Evolutionary conservation across 345 rosid species (phyloP), one percentile per base, ranked within the genome.

Genomic region (Excoecaria agallocha): DNA sequence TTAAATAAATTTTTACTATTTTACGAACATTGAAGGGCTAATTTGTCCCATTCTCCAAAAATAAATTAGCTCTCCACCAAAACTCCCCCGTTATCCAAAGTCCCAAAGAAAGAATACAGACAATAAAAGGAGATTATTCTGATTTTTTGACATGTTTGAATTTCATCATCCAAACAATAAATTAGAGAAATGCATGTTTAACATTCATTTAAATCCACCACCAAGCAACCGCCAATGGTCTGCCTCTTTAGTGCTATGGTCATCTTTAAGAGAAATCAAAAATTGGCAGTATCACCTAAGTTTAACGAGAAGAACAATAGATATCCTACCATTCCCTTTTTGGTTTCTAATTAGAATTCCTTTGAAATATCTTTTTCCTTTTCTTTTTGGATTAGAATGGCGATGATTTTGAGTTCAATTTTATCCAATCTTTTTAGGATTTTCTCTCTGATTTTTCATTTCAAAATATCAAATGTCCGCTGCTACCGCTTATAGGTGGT

Each of bases 401-500:
- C 30, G 1, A 0, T 30, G 30, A 30, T 20, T 62, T 72, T 35
- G 25, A 71, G 66, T 3, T 46, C 67, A 1, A 17, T 8, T 52
- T 68, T 13, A 15, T 12, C 54, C 11, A 3, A 38, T 50, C 9
- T 25, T 50, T 6, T 16, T 19, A 7, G 20, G 10, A 11, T 9
- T 25, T 48, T 37, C 24, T 15, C 4, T 6, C 2, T 4, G 2
- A 41, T 41, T 20, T 12, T 22, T 60, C 54, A 3, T 20, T 6
- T 74, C 22, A 13, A 39, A 43, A 12, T 35, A 56, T 64, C 54
- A 35, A 74, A 89, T 87, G 90, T 49, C 72, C 22, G 81, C 90
- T 15, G 75, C 75, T 66, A 78, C 79, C 54, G 87, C 82, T 45
- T 86, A 82, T 74, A 85, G 83, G 76, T 81, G 87, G 52, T 56